Conservation (phyloP, 805 yeast genomes). For the Hanseniaspora vineae region DNA sequence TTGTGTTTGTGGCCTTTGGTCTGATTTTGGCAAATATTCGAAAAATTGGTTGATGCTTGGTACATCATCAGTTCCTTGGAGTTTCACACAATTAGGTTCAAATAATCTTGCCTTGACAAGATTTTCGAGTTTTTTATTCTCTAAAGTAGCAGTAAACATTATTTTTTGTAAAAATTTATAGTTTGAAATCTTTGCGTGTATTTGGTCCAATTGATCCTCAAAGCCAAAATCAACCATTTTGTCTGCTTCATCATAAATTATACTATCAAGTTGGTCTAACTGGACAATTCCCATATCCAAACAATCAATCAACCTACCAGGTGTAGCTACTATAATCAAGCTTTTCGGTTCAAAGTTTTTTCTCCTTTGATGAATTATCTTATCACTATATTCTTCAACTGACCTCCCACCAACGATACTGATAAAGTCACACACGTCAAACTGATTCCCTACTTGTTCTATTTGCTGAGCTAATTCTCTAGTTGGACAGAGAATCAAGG, state of each 20-base stretch:
- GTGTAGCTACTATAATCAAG: constrained; percentile 50
- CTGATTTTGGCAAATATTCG: neutral
- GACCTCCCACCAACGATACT: constrained; percentile 66
- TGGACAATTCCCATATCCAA: constrained; percentile 29
- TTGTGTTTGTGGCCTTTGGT: neutral
- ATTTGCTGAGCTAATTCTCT: constrained; percentile 67
- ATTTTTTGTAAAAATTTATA: constrained; percentile 41
- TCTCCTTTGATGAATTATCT: constrained; percentile 82
- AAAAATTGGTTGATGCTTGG: neutral
- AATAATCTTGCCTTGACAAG: neutral
- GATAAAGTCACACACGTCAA: constrained; percentile 34
- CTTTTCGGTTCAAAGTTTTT: constrained; percentile 45
- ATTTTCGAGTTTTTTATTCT: constrained; percentile 28
- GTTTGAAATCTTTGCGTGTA: constrained; percentile 4
- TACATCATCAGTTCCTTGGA: neutral
- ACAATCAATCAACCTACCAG: constrained; percentile 75
- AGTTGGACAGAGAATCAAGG: constrained; percentile 74
- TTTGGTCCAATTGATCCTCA: constrained; percentile 44
- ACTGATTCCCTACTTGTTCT: constrained; percentile 34
- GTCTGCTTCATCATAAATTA: constrained; percentile 76
- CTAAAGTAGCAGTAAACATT: constrained; percentile 92
- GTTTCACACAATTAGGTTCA: neutral
- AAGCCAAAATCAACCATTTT: constrained; percentile 73
- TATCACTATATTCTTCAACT: constrained; percentile 47
- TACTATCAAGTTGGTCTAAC: constrained; percentile 41